Evolutionary conservation across 1,284 basidiomycete species (phyloP).

Genomic region (Irpex sp.): DNA sequence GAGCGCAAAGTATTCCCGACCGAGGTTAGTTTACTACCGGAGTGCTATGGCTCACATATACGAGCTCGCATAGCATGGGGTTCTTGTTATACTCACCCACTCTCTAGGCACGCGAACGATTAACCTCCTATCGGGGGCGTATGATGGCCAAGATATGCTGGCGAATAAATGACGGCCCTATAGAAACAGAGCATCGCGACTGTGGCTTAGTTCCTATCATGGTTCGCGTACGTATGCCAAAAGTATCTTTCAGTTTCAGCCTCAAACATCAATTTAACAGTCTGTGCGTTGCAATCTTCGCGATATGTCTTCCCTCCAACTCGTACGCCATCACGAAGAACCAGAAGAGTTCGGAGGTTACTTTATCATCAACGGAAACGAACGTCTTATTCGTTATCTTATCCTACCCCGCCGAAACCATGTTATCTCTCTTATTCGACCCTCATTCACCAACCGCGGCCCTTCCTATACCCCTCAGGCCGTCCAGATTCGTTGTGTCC

Average conservation of each 20-base stretch:
- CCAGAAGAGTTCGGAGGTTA: slow-evolving; percentile 99
- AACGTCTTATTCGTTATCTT: slow-evolving; percentile 96
- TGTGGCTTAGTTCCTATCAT: slow-evolving; percentile 95
- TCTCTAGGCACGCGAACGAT: slow-evolving; percentile 81
- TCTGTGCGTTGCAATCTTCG: slow-evolving; percentile 94
- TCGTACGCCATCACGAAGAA: slow-evolving; percentile 92
- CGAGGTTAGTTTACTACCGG: slow-evolving; percentile 56
- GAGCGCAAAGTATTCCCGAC: slow-evolving; percentile 86
- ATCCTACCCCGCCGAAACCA: slow-evolving; percentile 90
- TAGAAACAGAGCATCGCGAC: slow-evolving; percentile 77
- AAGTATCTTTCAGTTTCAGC: not conserved
- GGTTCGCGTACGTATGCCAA: slow-evolving; percentile 75
- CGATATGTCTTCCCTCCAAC: slow-evolving; percentile 79
- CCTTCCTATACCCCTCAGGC: slow-evolving; percentile 94
- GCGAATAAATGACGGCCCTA: slow-evolving; percentile 75
- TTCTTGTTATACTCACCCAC: not conserved
- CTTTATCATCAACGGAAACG: slow-evolving; percentile 99
- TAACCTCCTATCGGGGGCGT: slow-evolving; percentile 88
- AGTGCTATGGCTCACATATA: no score
- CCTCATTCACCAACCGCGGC: slow-evolving; percentile 89
- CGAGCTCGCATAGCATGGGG: no score
- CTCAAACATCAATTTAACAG: slow-evolving; percentile 33
- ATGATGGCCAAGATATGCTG: slow-evolving; percentile 91
- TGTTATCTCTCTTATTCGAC: slow-evolving; percentile 82
- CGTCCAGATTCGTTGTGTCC: slow-evolving; percentile 93